Evolutionary conservation across 2,329 filamentous ascomycete genomes (phyloP), one percentile per base, ranked within the genome.

Genomic region (Chaetothyriales sp.): DNA sequence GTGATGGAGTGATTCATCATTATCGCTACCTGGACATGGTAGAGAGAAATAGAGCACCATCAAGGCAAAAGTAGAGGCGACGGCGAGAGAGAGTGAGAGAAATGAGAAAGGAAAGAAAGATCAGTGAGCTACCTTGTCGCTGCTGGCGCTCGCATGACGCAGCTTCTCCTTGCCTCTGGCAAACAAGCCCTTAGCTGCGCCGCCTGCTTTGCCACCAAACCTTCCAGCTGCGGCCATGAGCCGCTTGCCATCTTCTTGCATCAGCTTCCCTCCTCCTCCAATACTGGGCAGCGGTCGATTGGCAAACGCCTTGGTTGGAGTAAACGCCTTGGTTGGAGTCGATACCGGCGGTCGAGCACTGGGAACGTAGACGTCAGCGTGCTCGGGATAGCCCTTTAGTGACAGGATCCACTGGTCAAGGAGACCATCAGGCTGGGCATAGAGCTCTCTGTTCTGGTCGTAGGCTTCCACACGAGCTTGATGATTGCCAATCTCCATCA

Each of bases 161-260:
- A 95, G 80, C 68, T 86, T 90, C 70, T 78, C 90, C 70, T 85
- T 90, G 59, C 89, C 86, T 70, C 94, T 94, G 58, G 84, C 87
- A 66, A 95, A 82, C 57, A 95, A 68, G 49, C 89, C 90, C 71
- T 95, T 95, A 47, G 89, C 88, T 52, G 87, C 86, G 64, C 86
- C 88, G 56, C 78, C 77, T 28, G 79, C 80, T 62, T 82, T 83
- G 20, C 80, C 80, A 53, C 81, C 77, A 52, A 83, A 70, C 18
- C 79, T 70, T 49, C 86, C 87, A 50, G 89, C 89, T 19, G 83
- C 83, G 57, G 92, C 85, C 63, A 95, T 75, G 25, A 95, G 71
- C 61, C 93, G 88, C 70, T 95, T 95, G 65, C 89, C 82, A 71
- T 89, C 90, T 42, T 81, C 77, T 59, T 86, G 84, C 64, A 89